Evolutionary conservation across 1,284 basidiomycete genomes (phyloP).

Genomic region (Ceratobasidium sp.): DNA sequence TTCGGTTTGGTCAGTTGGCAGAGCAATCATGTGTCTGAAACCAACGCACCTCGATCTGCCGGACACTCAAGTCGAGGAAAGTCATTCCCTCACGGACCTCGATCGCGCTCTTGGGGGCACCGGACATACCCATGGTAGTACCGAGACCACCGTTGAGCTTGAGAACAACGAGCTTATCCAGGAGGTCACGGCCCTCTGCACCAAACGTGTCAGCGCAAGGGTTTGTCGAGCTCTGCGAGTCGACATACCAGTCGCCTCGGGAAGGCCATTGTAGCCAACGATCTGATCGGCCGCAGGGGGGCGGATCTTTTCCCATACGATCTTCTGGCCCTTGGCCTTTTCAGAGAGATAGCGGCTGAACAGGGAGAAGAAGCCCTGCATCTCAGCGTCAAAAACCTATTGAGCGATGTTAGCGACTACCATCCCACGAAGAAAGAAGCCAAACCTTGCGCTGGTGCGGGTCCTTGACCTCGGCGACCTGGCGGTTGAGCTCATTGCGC

Average conservation of each 20-base stretch:
- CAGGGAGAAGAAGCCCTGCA: conserved; percentile 99
- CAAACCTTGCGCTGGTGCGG: conserved; percentile 83
- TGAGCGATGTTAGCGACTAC: conserved; percentile 8
- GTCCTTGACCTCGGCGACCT: conserved; percentile 87
- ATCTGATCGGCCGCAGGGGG: conserved; percentile 95
- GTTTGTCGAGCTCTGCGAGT: not conserved
- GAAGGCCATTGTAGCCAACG: conserved; percentile 84
- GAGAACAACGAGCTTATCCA: conserved; percentile 96
- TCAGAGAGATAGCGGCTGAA: conserved; percentile 98
- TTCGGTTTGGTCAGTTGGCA: not conserved
- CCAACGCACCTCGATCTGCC: conserved; percentile 84
- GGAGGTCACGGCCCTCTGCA: conserved; percentile 71
- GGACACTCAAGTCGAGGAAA: conserved; percentile 96
- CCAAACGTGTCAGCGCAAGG: not conserved
- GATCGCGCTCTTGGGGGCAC: conserved; percentile 87
- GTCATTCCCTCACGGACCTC: conserved; percentile 99
- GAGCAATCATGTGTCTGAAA: conserved; percentile 2
- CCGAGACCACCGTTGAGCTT: conserved; percentile 99
- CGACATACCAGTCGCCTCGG: conserved; percentile 54
- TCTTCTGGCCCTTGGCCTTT: conserved; percentile 92
- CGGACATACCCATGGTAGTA: conserved; percentile 89
- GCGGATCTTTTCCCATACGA: conserved; percentile 99
- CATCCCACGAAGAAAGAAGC: not conserved
- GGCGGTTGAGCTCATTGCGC: conserved; percentile 97
- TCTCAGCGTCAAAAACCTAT: conserved; percentile 96